Base-by-base conservation (phyloP, 345 rosid genomes). In the Crucihimalaya himalaica region DNA sequence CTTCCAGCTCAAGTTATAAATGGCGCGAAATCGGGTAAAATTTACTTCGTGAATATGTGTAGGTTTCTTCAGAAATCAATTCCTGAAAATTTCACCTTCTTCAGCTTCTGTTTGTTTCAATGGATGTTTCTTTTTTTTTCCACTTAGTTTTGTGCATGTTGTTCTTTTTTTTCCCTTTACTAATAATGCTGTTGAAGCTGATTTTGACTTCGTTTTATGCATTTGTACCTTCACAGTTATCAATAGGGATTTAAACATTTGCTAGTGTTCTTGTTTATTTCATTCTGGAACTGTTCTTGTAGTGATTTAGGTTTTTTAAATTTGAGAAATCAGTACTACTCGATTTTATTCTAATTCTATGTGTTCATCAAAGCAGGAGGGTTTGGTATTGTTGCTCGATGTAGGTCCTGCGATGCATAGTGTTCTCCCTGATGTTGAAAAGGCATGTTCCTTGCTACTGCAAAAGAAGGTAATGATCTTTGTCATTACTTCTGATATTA, bases 331-430 rank as follows among this genome's bases (percentile, higher is more conserved):
- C 42, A 16, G 4, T 31, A 5, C 15, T 10, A n/a, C 8, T 34
- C 5, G 61, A 57, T 57, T 57, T 23, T 25, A 32, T 40, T 27
- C 14, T 14, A 5, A 52, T 59, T 34, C 5, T 34, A 5, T 61
- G 39, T 70, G 20, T 59, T 39, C 9, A 20, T 73, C 61, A 46
- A 65, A 45, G 78, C 89, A 91, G 98, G 94, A 93, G 68, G 87
- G 81, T 3, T 76, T 89, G 81, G 83, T 93, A 55, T 74, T 93
- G 80, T 77, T 93, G 56, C 84, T 93, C 5, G 98, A 93, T 81
- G 94, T 89, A 15, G 94, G 98, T 25, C 97, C 94, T 0, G 81
- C 89, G 6, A 93, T 91, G 97, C 94, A 88, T 77, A 52, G 37
- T 77, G 48, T 83, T 72, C 91, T 89, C 54, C 85, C 87, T 25